Percentiles rank a stretch among this genome's conserved stretches.
Evolutionary conservation across 2,329 filamentous ascomycete genomes (phyloP).

Genomic region (Purpureocillium takamizusanense): DNA sequence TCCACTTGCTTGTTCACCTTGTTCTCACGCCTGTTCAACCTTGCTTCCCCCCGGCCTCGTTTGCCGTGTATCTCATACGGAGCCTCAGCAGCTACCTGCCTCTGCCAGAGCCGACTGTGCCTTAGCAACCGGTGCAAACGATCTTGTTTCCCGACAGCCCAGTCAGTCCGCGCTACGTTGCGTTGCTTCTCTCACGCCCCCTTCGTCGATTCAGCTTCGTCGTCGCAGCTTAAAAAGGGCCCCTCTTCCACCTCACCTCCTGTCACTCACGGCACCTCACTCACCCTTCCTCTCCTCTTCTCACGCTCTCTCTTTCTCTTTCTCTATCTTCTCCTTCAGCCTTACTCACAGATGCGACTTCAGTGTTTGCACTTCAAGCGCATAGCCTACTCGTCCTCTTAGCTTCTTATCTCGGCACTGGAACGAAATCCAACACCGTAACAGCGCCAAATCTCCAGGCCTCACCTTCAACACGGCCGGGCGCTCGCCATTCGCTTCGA

Average conservation of each 20-base stretch:
- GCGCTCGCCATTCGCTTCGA: too few relatives aligned
- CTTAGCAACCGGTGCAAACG: not conserved
- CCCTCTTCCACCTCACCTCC: not conserved
- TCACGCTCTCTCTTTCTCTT: not conserved
- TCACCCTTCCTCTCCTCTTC: not conserved
- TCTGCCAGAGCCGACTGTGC: not conserved
- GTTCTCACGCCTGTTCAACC: constrained; percentile 3
- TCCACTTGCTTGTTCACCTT: constrained; percentile 1
- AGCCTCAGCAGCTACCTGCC: too few relatives aligned
- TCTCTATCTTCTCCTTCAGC: not conserved
- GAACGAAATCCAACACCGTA: constrained; percentile 3
- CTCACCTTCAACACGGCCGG: too few relatives aligned
- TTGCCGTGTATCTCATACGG: not conserved
- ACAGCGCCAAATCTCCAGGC: too few relatives aligned
- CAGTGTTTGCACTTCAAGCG: too few relatives aligned
- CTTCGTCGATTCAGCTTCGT: not conserved
- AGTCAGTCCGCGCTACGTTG: not conserved
- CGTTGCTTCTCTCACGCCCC: not conserved
- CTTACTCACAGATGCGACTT: too few relatives aligned
- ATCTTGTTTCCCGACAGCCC: not conserved
- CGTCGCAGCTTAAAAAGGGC: not conserved
- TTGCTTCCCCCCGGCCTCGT: constrained; percentile 1
- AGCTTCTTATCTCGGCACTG: not conserved
- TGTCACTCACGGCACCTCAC: not conserved
- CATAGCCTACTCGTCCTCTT: too few relatives aligned